Base-by-base conservation (phyloP, 1,284 basidiomycete genomes). In the Lentinus polychrous region DNA sequence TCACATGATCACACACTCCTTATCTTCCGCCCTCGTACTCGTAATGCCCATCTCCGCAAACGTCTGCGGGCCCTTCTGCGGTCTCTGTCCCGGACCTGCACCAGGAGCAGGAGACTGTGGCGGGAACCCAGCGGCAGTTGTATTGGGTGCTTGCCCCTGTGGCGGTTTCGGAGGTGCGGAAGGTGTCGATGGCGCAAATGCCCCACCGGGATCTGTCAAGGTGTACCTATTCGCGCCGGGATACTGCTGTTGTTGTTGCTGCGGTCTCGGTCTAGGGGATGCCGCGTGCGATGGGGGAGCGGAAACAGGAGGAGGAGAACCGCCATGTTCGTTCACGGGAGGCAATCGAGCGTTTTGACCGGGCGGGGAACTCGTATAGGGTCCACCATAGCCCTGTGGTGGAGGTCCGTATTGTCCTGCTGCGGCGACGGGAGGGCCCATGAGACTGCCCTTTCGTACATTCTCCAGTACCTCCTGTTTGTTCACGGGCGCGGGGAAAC, bases 11-110 rank as follows among this genome's bases (percentile, higher is more conserved):
- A 86, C 68, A 69, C 91, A 94, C 0, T 91, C 85, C 62, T 91
- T 83, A 22, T 88, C 79, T 59, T 91, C 80, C 43, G 79, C 76
- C 57, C 84, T 87, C 37, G 75, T 78, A 14, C 83, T 80, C 43
- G 79, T 74, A 58, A 92, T 84, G 0, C 92, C 92, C 92, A 95
- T 94, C 72, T 95, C 93, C 32, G 85, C 87, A 66, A 95, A 96
- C 39, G 91, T 94, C 59, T 84, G 74, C 1, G 89, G 82, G 7
- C 79, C 76, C 54, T 71, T 71, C 27, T 27, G 27, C 27, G 27
- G 27, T 27, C 27, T 10, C 27, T 4, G 27, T 5, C 27, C 27
- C 27, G 27, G 27, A 27, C 27, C 10, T 4, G 27, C 27, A 5
- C 5, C 27, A 27, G 27, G 27, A 4, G 27, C n/a, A n/a, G n/a